Evolutionary conservation across 352 stramenopile genomes (phyloP), one percentile per base, ranked within the genome.

Genomic region (Phytophthora fragariaefolia): DNA sequence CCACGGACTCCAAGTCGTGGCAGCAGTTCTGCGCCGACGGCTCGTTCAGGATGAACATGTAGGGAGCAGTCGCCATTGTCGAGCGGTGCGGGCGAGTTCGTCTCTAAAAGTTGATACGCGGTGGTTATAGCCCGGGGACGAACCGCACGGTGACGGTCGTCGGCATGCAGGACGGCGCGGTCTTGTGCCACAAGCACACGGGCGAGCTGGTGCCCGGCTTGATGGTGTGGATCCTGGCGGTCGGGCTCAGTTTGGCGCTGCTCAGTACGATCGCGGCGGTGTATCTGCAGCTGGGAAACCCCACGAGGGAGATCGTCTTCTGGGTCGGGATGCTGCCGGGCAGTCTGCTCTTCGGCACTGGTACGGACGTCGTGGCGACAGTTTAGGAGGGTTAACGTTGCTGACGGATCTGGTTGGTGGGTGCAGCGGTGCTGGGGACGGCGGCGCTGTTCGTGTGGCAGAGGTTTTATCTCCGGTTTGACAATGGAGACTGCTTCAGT

Each of bases 401-500:
- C 12, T 46, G 15, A 17, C n/a, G 34, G 18, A 30, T 49, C 13
- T 65, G 17, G 62, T 12, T 32, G n/a, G 23, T 61, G 22, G 15
- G 30, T 62, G 34, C 30, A 89, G 83, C 66, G 13, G 71, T 90
- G 12, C 51, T 92, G 18, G 64, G 71, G 23, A 84, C 74, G 6
- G 43, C 73, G 4, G 70, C 69, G 30, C 68, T 92, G 28, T 49
- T 80, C 7, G 12, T 92, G n/a, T 92, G 84, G 86, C 80, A 91
- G 57, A 54, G 59, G 22, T 72, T 79, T 63, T 85, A 79, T 52
- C 63, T 76, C 12, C 55, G 66, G 27, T 88, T 88, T 42, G 71
- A 92, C 67, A 90, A 92, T 47, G 83, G 86, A 28, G 83, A 94
- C 71, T 91, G 83, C 66, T 87, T 91, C n/a, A 77, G 73, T 32